Evolutionary conservation across 2,329 filamentous ascomycete species (phyloP), one percentile per base, ranked within the genome.

Genomic region (Pseudocercospora macadamiae): DNA sequence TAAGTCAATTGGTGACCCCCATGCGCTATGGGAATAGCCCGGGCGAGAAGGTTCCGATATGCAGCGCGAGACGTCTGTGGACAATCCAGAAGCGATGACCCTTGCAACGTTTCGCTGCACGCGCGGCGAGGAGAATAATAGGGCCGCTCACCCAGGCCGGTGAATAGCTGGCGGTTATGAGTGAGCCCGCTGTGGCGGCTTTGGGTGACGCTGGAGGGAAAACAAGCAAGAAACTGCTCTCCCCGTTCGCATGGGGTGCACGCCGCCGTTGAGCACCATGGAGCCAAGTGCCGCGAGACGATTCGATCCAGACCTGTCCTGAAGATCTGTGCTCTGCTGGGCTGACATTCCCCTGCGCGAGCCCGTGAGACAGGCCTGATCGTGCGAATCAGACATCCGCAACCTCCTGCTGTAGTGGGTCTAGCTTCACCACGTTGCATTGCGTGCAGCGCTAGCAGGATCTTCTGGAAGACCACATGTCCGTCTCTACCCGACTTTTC

Each of bases 301-400:
- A 30, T 18, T 30, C 47, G 47, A 49, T 49, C 45, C 45, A 49
- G 47, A 49, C 47, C 45, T 49, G 45, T 32, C 26, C n/a, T 18
- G 45, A 23, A 47, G 44, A 47, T 47, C 44, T 47, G 23, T n/a
- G 21, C 44, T 28, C 45, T 12, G 23, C 45, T 16, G 16, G 47
- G 42, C 42, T 47, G 23, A 47, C 42, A 47, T 14, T 47, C 42
- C 42, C 42, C 45, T 28, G 45, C 44, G 39, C 16, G 18, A 10
- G 39, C 7, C 36, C 16, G 36, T 12, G 28, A 6, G 12, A 12
- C 28, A 37, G 36, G 36, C 19, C 36, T 16, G 36, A 37, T 37
- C 16, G 21, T 7, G 12, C 19, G 39, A 48, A 48, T 48, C 23
- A 48, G 12, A 18, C 23, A 30, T 14, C 39, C 16, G 10, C 39